phyloP scores from a whole-genome alignment of 2,329 filamentous ascomycete genomes.

The Thelonectria discophora region DNA sequence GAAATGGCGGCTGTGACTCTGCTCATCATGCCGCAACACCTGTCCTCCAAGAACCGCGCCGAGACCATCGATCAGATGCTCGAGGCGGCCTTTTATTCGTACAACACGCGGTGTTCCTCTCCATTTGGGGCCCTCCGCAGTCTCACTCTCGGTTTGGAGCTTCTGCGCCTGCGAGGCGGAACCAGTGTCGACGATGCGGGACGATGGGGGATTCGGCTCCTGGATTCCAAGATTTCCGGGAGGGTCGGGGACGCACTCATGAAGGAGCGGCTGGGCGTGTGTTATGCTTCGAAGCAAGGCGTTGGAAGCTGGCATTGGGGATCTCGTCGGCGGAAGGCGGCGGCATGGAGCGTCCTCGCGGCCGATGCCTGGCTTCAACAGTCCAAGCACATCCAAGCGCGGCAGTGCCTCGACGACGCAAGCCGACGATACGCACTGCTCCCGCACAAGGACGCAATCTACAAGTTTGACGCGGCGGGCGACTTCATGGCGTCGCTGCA shows the following conservation, averaged over 20 bases:
- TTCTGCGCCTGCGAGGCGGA: slow-evolving; percentile 82
- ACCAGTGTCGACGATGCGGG: slow-evolving; percentile 86
- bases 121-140: slow-evolving; percentile 84
- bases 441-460: slow-evolving; percentile 60
- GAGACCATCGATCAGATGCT: slow-evolving; percentile 89
- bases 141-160: slow-evolving; percentile 78
- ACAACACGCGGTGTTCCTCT: slow-evolving; percentile 82
- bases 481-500: slow-evolving; percentile 63
- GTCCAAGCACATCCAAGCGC: slow-evolving; percentile 79
- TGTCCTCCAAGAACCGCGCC: slow-evolving; percentile 77
- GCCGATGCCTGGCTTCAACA: slow-evolving; percentile 85
- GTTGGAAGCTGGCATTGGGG: slow-evolving; percentile 74
- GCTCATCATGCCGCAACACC: slow-evolving; percentile 76
- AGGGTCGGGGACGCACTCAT: slow-evolving; percentile 81
- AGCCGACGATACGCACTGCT: slow-evolving; percentile 62
- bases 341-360: slow-evolving; percentile 85
- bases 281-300: slow-evolving; percentile 79
- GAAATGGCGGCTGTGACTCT: slow-evolving; percentile 93
- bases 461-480: slow-evolving; percentile 60
- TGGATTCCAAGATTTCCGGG: slow-evolving; percentile 81
- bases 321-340: slow-evolving; percentile 81
- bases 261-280: slow-evolving; percentile 85
- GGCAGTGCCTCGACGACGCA: slow-evolving; percentile 78
- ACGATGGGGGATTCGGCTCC: slow-evolving; percentile 80
- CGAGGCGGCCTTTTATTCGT: slow-evolving; percentile 91